Evolutionary conservation across 306 rosid genomes (phyloP).

Genomic region (Prunus padus): DNA sequence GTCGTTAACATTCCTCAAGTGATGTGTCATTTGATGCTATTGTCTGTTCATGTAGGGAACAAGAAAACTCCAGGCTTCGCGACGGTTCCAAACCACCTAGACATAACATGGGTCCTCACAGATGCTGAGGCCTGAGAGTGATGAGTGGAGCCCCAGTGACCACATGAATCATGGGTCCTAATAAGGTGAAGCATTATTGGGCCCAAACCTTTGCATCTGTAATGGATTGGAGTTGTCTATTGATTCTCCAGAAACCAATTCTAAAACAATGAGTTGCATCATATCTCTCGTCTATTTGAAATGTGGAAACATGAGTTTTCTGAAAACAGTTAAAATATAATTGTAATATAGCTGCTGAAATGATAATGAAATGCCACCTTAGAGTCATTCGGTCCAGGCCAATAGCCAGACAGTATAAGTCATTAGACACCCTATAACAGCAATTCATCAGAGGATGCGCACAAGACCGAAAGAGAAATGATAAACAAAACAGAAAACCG

Average conservation of each 20-base stretch:
- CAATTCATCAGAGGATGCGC: conserved; percentile 25
- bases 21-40: background rate
- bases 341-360: background rate
- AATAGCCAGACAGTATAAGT: conserved; percentile 17
- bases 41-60: background rate
- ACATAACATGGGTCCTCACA: too few relatives aligned
- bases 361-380: conserved; percentile 6
- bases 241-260: background rate
- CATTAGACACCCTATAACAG: conserved; percentile 22
- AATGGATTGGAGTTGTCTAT: background rate
- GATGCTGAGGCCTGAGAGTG: background rate
- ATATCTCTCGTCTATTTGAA: background rate
- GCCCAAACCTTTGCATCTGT: background rate
- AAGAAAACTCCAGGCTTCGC: background rate
- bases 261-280: background rate
- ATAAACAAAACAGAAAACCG: conserved; percentile 15
- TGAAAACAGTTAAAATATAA: conserved; percentile 1
- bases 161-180: too few relatives aligned
- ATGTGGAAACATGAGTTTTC: background rate
- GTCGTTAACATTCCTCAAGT: background rate
- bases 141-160: background rate
- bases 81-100: background rate
- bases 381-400: conserved; percentile 27
- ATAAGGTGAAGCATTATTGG: too few relatives aligned
- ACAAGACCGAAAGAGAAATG: conserved; percentile 29